Conservation (phyloP, 108 stramenopile genomes). For the Cylindrotheca fusiformis region DNA sequence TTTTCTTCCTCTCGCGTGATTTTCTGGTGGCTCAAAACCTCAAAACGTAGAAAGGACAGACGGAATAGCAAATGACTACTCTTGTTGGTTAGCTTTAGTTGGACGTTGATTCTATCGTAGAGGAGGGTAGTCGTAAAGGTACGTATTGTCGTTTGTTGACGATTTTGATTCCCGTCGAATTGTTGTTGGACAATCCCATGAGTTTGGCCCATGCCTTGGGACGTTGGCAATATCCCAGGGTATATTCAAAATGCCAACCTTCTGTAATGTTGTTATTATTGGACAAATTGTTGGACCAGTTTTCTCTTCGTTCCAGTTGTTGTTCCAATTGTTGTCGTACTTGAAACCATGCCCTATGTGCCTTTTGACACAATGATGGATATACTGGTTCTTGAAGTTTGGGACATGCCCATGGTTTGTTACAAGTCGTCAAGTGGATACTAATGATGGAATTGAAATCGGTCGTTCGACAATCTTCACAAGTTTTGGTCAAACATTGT, state of each 20-base stretch:
- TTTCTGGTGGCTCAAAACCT: neutral
- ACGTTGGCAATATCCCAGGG: neutral
- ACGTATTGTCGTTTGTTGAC: neutral
- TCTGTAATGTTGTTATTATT: neutral
- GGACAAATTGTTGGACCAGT: too few species aligned
- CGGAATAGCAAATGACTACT: neutral
- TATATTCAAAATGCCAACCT: neutral
- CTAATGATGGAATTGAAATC: slow-evolving; percentile 36
- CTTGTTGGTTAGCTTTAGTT: neutral
- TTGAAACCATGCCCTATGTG: neutral
- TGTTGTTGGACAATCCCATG: neutral
- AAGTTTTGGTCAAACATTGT: slow-evolving; percentile 45
- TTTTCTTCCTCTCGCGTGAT: neutral
- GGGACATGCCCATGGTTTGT: slow-evolving; percentile 48
- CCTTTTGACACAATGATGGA: neutral
- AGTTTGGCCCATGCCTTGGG: neutral
- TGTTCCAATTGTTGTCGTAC: neutral
- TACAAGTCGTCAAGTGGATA: slow-evolving; percentile 79
- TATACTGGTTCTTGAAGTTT: neutral
- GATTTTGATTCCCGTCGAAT: neutral
- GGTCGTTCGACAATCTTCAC: slow-evolving; percentile 62
- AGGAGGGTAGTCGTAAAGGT: neutral
- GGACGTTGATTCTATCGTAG: too few species aligned
- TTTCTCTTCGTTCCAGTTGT: too few species aligned
- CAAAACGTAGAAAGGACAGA: neutral